Conservation (phyloP, 257 asterid genomes). For the Gentiana straminea region DNA sequence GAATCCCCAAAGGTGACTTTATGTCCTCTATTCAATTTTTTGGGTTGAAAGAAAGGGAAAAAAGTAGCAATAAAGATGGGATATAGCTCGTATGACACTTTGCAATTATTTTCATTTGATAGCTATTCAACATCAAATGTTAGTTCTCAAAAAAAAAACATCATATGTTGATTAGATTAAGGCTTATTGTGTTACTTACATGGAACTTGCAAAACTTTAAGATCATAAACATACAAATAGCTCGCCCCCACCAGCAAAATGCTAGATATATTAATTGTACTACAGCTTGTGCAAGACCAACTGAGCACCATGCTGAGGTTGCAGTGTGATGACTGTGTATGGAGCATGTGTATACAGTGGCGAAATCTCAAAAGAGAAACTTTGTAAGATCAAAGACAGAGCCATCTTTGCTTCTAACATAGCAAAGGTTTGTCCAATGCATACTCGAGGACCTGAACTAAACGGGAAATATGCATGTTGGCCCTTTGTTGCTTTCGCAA, state of each 20-base stretch:
- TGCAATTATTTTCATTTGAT: no score
- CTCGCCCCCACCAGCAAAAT: background rate
- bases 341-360: slow-evolving; percentile 26
- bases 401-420: slow-evolving; percentile 24
- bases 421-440: slow-evolving; percentile 20
- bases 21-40: no score
- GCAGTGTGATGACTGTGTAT: slow-evolving; percentile 9
- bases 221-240: no score
- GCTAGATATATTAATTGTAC: background rate
- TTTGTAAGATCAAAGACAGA: slow-evolving; percentile 13
- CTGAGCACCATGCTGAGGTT: slow-evolving; percentile 25
- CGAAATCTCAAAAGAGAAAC: slow-evolving; percentile 18
- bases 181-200: no score
- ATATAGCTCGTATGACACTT: no score
- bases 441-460: slow-evolving; percentile 19
- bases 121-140: no score
- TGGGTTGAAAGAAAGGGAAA: no score
- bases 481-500: slow-evolving; percentile 16
- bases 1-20: no score
- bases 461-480: slow-evolving; percentile 14
- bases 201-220: no score
- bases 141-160: no score
- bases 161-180: no score
- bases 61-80: no score
- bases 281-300: slow-evolving; percentile 12